Evolutionary conservation across 805 yeast genomes (phyloP), one percentile per base, ranked within the genome.

Genomic region (Pichia heedii): DNA sequence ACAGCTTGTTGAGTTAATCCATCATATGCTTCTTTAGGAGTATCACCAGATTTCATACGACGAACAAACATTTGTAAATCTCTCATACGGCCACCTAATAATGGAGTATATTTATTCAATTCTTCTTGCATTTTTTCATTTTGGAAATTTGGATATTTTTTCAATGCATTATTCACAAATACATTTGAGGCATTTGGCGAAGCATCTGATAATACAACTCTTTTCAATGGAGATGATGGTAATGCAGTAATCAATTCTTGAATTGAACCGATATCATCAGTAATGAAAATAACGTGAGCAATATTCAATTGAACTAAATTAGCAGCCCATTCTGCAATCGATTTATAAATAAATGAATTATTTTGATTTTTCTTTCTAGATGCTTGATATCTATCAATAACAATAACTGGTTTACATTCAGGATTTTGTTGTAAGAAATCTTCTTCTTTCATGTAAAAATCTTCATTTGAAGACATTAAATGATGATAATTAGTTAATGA

Each of bases 21-120:
- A 2, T 71, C 63, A 36, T 87, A 65, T 0, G 97, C 97, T 41
- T 74, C 82, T 10, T 65, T 54, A 2, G 96, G 94, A 8, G 75
- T 58, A 58, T 93, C 98, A 7, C 98, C 98, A 1, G 90, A 78
- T 53, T 79, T 79, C 16, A 93, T 75, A 41, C 97, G 81, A 57
- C 97, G 75, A 2, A 83, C 83, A 63, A 86, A 88, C 24, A 90
- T 81, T 62, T 93, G 96, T 41, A 93, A 69, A 60, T 93, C 98
- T 37, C 88, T 70, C 89, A 90, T 84, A 49, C 98, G 77, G 34
- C 98, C 98, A 19, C 98, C 98, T 22, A 93, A 64, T 12, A 95
- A 94, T 22, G 67, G 76, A 29, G 89, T 64, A 27, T 80, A 73
- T 5, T 65, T 62, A 21, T 76, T 80, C 21, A 88, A 68, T 10